Conservation (phyloP, 768 basidiomycete genomes). For the Agaricus subrufescens region DNA sequence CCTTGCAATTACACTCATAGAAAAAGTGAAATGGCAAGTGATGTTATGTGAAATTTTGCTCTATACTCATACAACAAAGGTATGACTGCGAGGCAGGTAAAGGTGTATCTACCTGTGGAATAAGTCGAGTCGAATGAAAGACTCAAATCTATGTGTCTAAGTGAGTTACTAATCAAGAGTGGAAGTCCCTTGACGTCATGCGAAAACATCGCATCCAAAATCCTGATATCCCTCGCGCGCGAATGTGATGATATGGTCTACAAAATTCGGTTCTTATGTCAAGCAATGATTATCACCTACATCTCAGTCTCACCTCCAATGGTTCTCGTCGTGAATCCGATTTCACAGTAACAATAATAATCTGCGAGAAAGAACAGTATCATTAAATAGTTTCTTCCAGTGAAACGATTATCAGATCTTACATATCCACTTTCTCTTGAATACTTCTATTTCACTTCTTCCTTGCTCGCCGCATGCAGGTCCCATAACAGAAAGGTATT, state of each 20-base stretch:
- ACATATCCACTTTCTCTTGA: constrained; percentile 74
- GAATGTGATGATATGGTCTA: constrained; percentile 63
- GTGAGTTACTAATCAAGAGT: no score
- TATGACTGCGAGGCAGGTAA: no score
- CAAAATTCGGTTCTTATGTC: neutral
- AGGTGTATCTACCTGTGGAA: no score
- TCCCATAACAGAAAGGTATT: constrained; percentile 55
- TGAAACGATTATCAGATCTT: constrained; percentile 20
- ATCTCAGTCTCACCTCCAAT: constrained; percentile 49
- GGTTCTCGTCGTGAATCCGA: constrained; percentile 64
- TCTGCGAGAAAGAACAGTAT: constrained; percentile 8
- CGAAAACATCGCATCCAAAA: constrained; percentile 47
- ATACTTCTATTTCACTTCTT: constrained; percentile 58
- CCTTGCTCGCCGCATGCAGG: constrained; percentile 18
- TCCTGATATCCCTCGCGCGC: constrained; percentile 59
- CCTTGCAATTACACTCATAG: no score
- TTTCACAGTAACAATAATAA: constrained; percentile 64
- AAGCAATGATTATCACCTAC: constrained; percentile 32
- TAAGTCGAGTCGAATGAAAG: no score
- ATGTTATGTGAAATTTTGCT: no score
- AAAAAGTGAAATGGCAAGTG: no score
- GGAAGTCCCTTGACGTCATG: constrained; percentile 14
- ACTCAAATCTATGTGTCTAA: no score
- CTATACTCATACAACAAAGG: no score
- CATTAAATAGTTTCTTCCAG: neutral